These are phyloP conservation scores for Saccharomycopsis babjevae DNA, from an alignment of 805 yeast genomes.

Conservation along the genomic window DNA sequence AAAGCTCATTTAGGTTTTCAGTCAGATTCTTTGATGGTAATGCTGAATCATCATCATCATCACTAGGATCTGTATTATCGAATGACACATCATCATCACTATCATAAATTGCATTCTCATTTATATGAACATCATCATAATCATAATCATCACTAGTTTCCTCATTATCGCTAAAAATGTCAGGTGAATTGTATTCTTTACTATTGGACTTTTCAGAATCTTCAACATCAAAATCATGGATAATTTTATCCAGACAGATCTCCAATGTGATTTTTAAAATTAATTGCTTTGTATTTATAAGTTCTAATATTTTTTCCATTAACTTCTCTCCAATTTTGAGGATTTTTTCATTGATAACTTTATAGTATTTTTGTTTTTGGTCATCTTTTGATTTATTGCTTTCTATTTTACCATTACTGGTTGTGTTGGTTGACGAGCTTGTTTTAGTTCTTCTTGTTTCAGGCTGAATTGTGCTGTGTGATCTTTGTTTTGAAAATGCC, in stretches of 20 bases:
- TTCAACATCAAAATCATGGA: not conserved
- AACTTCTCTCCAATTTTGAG: constrained; percentile 2
- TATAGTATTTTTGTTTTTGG: not conserved
- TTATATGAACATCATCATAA: constrained; percentile 8
- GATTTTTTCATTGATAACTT: constrained; percentile 1
- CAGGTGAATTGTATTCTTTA: not conserved
- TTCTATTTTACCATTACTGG: not conserved
- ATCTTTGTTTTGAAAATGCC: not conserved
- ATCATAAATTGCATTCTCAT: constrained; percentile 1
- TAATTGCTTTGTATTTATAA: constrained; percentile 2
- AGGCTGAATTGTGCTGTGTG: constrained; percentile 1
- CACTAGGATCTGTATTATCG: not conserved
- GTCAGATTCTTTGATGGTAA: not conserved
- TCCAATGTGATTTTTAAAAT: constrained; percentile 15
- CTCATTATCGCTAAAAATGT: not conserved
- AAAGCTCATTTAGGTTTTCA: not conserved
- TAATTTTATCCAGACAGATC: constrained; percentile 15
- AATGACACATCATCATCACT: not conserved
- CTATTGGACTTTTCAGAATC: not conserved
- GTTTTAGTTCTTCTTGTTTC: constrained; percentile 8
- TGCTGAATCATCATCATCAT: not conserved
- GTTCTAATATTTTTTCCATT: constrained; percentile 4
- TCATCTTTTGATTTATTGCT: not conserved
- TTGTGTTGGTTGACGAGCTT: not conserved
- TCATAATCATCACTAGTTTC: not conserved